Evolutionary conservation across 163 green algal species (phyloP).

Genomic region (Volvox carteri): DNA sequence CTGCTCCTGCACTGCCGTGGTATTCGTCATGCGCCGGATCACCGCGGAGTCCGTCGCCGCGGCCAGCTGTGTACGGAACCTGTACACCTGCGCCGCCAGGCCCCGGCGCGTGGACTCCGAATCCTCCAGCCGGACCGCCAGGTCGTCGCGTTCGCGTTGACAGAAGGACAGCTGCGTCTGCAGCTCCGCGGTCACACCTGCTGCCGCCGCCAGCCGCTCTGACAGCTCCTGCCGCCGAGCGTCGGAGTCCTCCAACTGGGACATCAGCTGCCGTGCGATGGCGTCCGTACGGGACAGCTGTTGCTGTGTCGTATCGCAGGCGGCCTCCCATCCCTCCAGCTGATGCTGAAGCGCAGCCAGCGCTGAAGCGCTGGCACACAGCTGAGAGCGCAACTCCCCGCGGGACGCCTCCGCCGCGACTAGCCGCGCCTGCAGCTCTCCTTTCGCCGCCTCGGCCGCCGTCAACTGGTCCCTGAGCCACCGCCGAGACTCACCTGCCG

Average conservation of each 20-base stretch:
- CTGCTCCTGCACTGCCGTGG: constrained; percentile 27
- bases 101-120: background rate
- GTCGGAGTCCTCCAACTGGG: background rate
- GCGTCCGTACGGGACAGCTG: background rate
- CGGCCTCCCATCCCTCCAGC: background rate
- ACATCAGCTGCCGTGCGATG: background rate
- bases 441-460: background rate
- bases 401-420: background rate
- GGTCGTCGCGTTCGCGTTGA: background rate
- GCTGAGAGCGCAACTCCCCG: background rate
- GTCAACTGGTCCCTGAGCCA: background rate
- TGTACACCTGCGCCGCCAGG: constrained; percentile 4
- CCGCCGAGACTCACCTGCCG: background rate
- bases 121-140: constrained; percentile 7
- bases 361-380: background rate
- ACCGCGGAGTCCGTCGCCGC: background rate
- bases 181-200: background rate
- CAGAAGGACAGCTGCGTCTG: background rate
- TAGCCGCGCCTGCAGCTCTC: constrained; percentile 15
- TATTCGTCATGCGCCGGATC: constrained; percentile 41
- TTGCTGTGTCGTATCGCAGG: background rate
- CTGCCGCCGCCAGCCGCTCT: background rate
- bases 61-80: background rate
- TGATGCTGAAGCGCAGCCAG: background rate
- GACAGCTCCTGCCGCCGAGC: background rate